Evolutionary conservation across 2,329 filamentous ascomycete genomes (phyloP), one percentile per base, ranked within the genome.

Genomic region (Penicillium sp.): DNA sequence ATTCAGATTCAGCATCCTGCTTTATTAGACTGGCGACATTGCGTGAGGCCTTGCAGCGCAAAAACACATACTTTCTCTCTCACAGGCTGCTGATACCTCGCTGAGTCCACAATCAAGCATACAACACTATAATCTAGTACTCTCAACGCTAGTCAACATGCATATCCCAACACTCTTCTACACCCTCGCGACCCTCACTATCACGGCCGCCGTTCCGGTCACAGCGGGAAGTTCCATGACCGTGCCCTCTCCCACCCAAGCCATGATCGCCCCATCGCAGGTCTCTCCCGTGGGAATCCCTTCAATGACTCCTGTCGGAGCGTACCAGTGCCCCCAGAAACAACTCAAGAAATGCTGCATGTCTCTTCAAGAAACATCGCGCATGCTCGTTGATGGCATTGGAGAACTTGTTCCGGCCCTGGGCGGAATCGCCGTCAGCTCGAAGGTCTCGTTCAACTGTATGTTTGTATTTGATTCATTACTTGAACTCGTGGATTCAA

Each of bases 331-430:
- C 30, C 72, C 73, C 0, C 28, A 30, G n/a, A 61, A 65, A 1
- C 61, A 60, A 13, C 65, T 57, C 30, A 73, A 73, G 46, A 62
- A 68, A 52, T 75, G 72, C 65, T 75, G 73, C 38, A 59, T 60
- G 46, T 63, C 65, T 3, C 14, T 75, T 6, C 45, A 67, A 30
- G 13, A 64, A 26, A 35, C 69, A 0, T 53, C 69, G 0, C 57
- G 68, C 0, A 52, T 58, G 4, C 1, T 74, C 5, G 51, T 67
- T 14, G 37, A 64, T 10, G 42, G 60, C 1, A 13, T 75, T 3
- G 67, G 68, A 1, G 42, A 65, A 4, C 5, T 73, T 3, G 26
- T 74, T 1, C 72, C 73, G 1, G 51, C 63, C 1, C 1, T 73
- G 1, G 48, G 60, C 1, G 71, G 66, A 0, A 7, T 71, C 1